Conservation (phyloP, 176 grass and related monocot species). For the Melocanna baccifera region DNA sequence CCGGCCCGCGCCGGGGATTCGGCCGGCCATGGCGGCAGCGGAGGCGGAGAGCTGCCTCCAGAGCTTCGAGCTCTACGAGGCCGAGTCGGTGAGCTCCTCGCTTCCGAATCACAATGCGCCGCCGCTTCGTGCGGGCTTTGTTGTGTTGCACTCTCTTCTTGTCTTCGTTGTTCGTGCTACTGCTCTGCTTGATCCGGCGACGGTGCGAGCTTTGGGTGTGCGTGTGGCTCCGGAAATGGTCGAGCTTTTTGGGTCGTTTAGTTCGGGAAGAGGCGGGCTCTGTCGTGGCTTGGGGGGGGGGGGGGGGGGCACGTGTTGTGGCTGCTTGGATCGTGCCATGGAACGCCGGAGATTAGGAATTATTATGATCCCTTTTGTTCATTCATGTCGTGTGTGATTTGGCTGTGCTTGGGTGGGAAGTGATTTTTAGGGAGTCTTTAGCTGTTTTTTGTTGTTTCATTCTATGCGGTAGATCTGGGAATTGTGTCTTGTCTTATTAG, state of each 20-base stretch:
- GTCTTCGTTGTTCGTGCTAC: background rate
- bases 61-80: slow-evolving; percentile 59
- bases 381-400: background rate
- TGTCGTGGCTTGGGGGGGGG: background rate
- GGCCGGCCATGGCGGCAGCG: slow-evolving; percentile 38
- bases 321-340: slow-evolving; percentile 25
- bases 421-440: background rate
- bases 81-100: slow-evolving; percentile 48
- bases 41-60: slow-evolving; percentile 20
- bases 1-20: slow-evolving; percentile 23
- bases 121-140: background rate
- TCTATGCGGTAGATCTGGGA: background rate
- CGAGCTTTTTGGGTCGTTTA: background rate
- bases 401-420: background rate
- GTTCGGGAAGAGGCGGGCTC: background rate
- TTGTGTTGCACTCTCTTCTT: background rate
- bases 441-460: background rate
- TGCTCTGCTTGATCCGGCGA: background rate
- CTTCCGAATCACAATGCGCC: slow-evolving; percentile 38
- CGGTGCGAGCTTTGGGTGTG: background rate
- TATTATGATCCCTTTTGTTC: background rate
- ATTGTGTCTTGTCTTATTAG: background rate
- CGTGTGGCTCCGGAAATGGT: background rate
- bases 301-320: background rate
- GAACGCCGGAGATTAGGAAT: background rate